A percentile compares a stretch with the other conserved stretches of the same genome.
These are phyloP conservation scores for Jaltomata sinuosa DNA, from an alignment of 257 asterid genomes.

Conservation along the genomic window DNA sequence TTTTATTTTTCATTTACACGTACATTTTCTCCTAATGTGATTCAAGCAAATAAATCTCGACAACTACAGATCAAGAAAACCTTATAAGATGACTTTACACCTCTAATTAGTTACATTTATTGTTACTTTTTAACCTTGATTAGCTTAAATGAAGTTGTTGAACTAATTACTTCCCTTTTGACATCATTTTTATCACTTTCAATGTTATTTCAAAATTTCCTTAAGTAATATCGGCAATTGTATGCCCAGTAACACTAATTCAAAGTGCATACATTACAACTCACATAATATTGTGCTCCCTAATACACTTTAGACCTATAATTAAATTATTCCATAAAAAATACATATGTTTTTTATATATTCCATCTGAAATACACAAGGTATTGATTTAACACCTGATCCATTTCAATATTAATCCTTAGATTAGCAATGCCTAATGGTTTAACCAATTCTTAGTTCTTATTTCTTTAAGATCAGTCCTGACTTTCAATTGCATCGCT, in stretches of 20 bases:
- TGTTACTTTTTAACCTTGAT: neutral
- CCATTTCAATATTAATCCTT: neutral
- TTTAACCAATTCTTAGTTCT: neutral
- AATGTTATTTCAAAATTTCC: neutral
- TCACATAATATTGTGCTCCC: neutral
- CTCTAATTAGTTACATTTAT: neutral
- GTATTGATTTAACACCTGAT: neutral
- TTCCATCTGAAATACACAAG: neutral
- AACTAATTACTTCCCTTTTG: neutral
- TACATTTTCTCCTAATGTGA: neutral
- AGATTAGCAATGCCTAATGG: neutral
- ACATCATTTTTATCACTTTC: neutral
- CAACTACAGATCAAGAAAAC: neutral
- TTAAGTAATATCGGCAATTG: neutral
- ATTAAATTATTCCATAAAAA: neutral
- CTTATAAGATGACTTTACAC: neutral
- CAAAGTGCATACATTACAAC: neutral
- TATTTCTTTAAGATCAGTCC: neutral
- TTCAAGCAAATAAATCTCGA: neutral
- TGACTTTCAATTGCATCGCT: neutral
- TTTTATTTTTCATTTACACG: neutral
- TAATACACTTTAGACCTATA: neutral
- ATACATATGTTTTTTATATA: neutral
- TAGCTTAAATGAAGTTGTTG: neutral
- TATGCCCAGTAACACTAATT: neutral